A percentile compares a stretch with the other conserved stretches of the same genome.
phyloP scores from a whole-genome alignment of 352 stramenopile genomes.

The Blastocystis sp. region DNA sequence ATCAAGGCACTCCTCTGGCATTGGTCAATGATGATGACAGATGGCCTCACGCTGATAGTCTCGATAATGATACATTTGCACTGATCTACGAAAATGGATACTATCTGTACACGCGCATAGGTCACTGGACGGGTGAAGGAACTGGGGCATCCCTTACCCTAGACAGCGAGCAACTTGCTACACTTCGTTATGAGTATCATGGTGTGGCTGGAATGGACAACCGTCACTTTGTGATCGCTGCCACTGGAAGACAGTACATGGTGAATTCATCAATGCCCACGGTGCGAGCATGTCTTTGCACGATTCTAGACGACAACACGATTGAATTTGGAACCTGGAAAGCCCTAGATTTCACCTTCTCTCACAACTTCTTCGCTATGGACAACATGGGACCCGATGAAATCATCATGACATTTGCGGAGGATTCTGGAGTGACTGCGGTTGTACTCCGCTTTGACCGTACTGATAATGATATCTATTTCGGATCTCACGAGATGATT shows the following conservation, averaged over 20 bases:
- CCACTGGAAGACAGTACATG: slow-evolving; percentile 47
- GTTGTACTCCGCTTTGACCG: background rate
- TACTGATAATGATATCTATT: background rate
- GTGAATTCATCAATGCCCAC: background rate
- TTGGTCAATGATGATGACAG: slow-evolving; percentile 45
- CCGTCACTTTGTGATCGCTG: slow-evolving; percentile 57
- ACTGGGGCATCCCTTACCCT: background rate
- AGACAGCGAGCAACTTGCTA: slow-evolving; percentile 3
- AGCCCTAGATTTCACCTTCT: slow-evolving; percentile 16
- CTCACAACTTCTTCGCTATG: slow-evolving; percentile 61
- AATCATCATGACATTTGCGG: slow-evolving; percentile 46
- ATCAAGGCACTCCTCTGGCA: background rate
- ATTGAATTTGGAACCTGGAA: slow-evolving; percentile 28
- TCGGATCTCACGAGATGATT: background rate
- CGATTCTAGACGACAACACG: background rate
- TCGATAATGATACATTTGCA: slow-evolving; percentile 27
- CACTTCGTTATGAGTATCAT: slow-evolving; percentile 54
- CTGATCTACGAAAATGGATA: slow-evolving; percentile 37
- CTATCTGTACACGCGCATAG: slow-evolving; percentile 27
- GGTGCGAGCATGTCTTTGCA: slow-evolving; percentile 15
- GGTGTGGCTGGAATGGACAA: slow-evolving; percentile 51
- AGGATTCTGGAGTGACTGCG: background rate
- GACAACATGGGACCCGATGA: slow-evolving; percentile 54
- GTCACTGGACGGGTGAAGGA: background rate
- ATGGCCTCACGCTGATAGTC: slow-evolving; percentile 44